Base-by-base conservation (phyloP, 164 flowering plant species). In the Magnolia officinalis region DNA sequence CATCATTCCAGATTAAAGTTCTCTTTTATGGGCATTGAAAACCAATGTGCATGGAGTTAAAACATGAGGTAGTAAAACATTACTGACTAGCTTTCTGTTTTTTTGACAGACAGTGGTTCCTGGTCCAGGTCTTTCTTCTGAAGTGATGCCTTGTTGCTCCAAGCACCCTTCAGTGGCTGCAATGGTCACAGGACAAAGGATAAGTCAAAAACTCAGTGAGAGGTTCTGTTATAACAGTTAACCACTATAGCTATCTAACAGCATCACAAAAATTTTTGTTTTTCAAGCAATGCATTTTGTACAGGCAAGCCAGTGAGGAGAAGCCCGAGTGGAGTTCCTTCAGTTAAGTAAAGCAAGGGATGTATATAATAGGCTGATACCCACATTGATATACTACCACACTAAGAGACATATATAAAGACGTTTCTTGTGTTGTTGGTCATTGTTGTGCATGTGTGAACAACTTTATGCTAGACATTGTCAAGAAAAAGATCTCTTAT, bases 71-170 rank as follows among this genome's bases (percentile, higher is more conserved):
- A 73, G 70, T 51, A 72, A 70, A 72, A 72, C 67, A 78, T 61
- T 82, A 86, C 88, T 85, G 63, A 86, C 89, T 77, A 76, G 84
- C 76, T 91, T 92, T 84, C 69, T 85, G 80, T 71, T 83, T 77
- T 84, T 87, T 63, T 63, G 74, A 72, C 59, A 20, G 59, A 82
- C 88, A 11, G 61, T 26, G 55, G 76, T 81, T 80, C 82, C 92
- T 59, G 89, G 63, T 37, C 80, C 67, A 70, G 85, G 73, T 66
- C 50, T 73, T 73, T 84, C 90, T 76, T 84, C 83, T 72, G 50
- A n/a, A 72, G 69, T 64, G 63, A 76, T 24, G 51, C 78, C 50
- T 68, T 80, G 83, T 26, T 77, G 29, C 21, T 82, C 85, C 6
- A 71, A 72, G 69, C 78, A 76, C 64, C 80, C 85, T 73, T 63